Base-by-base conservation (phyloP, 139 green algal genomes). In the Eudorina sp. region DNA sequence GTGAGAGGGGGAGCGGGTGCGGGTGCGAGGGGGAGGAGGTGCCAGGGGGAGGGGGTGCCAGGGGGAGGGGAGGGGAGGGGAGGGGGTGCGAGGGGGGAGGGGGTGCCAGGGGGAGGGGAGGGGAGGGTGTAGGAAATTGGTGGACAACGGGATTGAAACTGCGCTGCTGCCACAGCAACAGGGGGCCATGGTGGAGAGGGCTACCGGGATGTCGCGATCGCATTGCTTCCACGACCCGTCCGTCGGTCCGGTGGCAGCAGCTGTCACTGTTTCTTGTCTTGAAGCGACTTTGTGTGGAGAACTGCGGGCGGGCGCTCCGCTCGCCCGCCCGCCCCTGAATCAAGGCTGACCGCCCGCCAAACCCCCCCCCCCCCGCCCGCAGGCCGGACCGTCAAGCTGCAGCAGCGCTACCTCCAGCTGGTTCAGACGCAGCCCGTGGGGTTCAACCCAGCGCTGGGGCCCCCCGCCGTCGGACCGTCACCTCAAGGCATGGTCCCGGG, bases 331-430 rank as follows among this genome's bases (percentile, higher is more conserved):
- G n/a, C n/a, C n/a, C n/a, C n/a, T n/a, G n/a, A n/a, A 34, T 66
- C 55, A 11, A 25, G 55, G 4, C 55, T 66, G 8, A 34, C 29
- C 6, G 62, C 62, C 62, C n/a, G n/a, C n/a, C 36, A 55, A 18
- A 34, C 45, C 13, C 62, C 40, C 46, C 19, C 48, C 0, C 48
- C 19, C 66, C 46, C 64, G 29, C 45, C 77, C 64, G 3, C 86
- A 90, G 86, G 62, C 38, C 76, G 64, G 43, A 83, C 86, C 14
- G 76, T 68, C 3, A 86, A 78, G 64, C 76, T 90, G 64, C 86
- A 90, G 53, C 86, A 86, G 72, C 76, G 46, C 43, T 79, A 90
- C 76, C 86, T 90, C 25, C 40, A 83, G 38, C 86, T 78, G 5
- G 38, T 88, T 0, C 34, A 45, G 16, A 64, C 82, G 9, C 64